Evolutionary conservation across 2,329 filamentous ascomycete species (phyloP).

Genomic region (Neofusicoccum laricinum): DNA sequence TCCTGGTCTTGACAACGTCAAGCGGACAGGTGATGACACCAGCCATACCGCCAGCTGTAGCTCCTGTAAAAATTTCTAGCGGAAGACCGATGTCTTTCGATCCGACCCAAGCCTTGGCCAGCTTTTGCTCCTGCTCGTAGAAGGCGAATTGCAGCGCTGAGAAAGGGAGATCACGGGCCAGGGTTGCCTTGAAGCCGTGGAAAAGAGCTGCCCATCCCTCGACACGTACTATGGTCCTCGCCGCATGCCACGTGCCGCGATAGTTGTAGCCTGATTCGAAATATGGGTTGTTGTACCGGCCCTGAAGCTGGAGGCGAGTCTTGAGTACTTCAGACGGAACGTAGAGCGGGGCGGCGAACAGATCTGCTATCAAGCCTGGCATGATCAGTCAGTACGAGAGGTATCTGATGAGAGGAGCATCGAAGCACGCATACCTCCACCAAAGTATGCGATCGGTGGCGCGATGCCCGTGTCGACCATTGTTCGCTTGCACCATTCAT

Average conservation of each 20-base stretch:
- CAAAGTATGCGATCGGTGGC: conserved; percentile 79
- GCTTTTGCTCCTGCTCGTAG: conserved; percentile 87
- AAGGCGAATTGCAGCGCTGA: conserved; percentile 97
- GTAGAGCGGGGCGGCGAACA: conserved; percentile 88
- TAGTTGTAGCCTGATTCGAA: conserved; percentile 98
- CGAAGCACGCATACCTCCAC: conserved; percentile 60
- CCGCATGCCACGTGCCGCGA: conserved; percentile 77
- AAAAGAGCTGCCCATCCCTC: conserved; percentile 88
- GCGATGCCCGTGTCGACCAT: conserved; percentile 83
- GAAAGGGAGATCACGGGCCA: conserved; percentile 91
- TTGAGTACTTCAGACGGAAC: conserved; percentile 97
- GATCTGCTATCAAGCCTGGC: conserved; percentile 83
- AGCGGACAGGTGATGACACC: conserved; percentile 93
- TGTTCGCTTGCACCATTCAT: conserved; percentile 89
- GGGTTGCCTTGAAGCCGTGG: conserved; percentile 93
- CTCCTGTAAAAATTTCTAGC: conserved; percentile 85
- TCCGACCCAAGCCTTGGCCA: conserved; percentile 75
- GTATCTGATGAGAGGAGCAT: background rate
- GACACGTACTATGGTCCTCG: conserved; percentile 74
- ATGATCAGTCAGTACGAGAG: background rate
- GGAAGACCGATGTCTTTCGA: conserved; percentile 80
- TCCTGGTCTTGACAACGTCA: conserved; percentile 94
- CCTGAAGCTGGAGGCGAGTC: conserved; percentile 92
- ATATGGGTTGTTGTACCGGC: conserved; percentile 89
- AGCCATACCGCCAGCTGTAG: conserved; percentile 84